These are phyloP conservation scores for Geotrichum europaeum DNA, from an alignment of 1,139 yeast genomes.

Conservation along the genomic window DNA sequence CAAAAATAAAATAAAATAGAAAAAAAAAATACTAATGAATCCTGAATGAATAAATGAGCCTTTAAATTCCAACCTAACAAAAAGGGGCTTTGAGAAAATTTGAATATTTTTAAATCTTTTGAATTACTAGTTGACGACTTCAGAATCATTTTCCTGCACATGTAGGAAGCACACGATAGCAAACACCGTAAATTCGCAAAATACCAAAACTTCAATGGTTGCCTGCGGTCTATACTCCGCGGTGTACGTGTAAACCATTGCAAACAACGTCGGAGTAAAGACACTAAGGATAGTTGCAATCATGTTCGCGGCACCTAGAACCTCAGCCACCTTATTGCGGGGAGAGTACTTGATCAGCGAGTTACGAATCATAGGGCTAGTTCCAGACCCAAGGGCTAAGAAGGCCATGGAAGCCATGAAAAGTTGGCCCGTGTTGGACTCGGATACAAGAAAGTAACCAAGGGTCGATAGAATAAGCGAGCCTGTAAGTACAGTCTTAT, in stretches of 20 bases:
- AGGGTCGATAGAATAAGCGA: slow-evolving; percentile 40
- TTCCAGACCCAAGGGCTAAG: slow-evolving; percentile 27
- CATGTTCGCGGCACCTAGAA: slow-evolving; percentile 33
- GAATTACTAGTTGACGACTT: neutral
- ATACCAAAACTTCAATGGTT: slow-evolving; percentile 20
- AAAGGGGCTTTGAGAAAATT: neutral
- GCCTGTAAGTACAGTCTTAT: slow-evolving; percentile 41
- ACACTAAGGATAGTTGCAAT: slow-evolving; percentile 27
- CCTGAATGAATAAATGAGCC: too few relatives aligned
- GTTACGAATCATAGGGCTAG: slow-evolving; percentile 44
- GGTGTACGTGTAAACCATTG: slow-evolving; percentile 28
- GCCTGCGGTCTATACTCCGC: slow-evolving; percentile 29
- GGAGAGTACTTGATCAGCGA: slow-evolving; percentile 47
- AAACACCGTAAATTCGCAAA: neutral
- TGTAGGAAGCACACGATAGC: neutral
- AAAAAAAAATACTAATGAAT: too few relatives aligned
- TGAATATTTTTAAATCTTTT: neutral
- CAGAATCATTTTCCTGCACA: neutral
- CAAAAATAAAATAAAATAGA: too few relatives aligned
- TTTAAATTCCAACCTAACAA: too few relatives aligned
- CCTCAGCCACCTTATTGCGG: slow-evolving; percentile 31
- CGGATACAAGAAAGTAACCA: slow-evolving; percentile 39
- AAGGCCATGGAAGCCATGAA: slow-evolving; percentile 47
- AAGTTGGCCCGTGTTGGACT: slow-evolving; percentile 30
- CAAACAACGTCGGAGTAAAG: slow-evolving; percentile 30